A percentile compares a stretch with the other conserved stretches of the same genome.
These are phyloP conservation scores for Circinella umbellata DNA, from an alignment of 371 early-diverging fungal species.

Conservation along the genomic window DNA sequence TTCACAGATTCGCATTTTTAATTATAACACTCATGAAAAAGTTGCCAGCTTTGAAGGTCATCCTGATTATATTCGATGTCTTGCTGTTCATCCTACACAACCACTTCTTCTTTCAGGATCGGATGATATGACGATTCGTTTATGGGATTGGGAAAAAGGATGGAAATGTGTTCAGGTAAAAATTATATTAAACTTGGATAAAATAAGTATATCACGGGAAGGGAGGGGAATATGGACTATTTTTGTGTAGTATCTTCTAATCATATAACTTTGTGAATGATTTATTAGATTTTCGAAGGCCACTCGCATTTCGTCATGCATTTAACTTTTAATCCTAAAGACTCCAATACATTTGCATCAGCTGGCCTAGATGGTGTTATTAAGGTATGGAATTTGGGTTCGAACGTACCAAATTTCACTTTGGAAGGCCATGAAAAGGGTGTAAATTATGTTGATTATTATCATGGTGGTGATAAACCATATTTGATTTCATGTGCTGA, in stretches of 20 bases:
- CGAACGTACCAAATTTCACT: conserved; percentile 88
- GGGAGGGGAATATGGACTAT: no score
- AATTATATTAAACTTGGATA: no score
- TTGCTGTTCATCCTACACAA: conserved; percentile 97
- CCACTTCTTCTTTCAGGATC: conserved; percentile 93
- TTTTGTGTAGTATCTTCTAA: no score
- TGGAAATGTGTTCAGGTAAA: conserved; percentile 92
- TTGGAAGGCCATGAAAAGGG: conserved; percentile 95
- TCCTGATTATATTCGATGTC: conserved; percentile 96
- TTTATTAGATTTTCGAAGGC: conserved; percentile 90
- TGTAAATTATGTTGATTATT: conserved; percentile 94
- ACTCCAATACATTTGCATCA: conserved; percentile 95
- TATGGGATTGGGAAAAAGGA: conserved; percentile 99
- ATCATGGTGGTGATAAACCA: conserved; percentile 94
- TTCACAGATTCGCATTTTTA: conserved; percentile 97
- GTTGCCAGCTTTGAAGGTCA: conserved; percentile 98
- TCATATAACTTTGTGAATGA: not conserved
- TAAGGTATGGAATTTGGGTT: conserved; percentile 91
- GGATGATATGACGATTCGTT: conserved; percentile 98
- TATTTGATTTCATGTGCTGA: conserved; percentile 93
- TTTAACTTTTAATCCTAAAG: conserved; percentile 96
- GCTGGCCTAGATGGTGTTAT: conserved; percentile 92
- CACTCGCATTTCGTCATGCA: conserved; percentile 98
- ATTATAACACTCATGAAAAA: conserved; percentile 99
- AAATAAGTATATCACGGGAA: no score